Percentiles rank a stretch among this genome's conserved stretches.
Conservation (phyloP, 371 early-diverging fungal species). For the Lichtheimia ramosa region DNA sequence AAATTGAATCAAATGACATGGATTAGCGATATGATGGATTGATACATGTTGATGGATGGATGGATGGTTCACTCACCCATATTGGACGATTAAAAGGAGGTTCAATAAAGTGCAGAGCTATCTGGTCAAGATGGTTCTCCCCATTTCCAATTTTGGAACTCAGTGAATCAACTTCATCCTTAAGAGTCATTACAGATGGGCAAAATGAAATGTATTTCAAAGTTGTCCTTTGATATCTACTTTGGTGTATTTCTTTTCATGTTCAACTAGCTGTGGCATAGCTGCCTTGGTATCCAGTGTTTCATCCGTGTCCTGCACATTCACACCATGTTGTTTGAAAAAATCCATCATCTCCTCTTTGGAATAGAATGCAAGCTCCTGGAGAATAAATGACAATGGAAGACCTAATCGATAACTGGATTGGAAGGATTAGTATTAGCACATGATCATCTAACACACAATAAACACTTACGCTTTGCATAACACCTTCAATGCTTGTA, state of each 20-base stretch:
- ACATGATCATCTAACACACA: not conserved
- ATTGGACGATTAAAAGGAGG: slow-evolving; percentile 11
- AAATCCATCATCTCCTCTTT: slow-evolving; percentile 35
- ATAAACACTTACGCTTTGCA: slow-evolving; percentile 63
- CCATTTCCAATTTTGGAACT: too few species aligned
- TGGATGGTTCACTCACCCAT: slow-evolving; percentile 25
- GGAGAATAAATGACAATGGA: slow-evolving; percentile 32
- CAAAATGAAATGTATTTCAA: too few species aligned
- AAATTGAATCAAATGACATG: slow-evolving; percentile 1
- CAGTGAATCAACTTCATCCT: too few species aligned
- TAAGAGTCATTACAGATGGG: too few species aligned
- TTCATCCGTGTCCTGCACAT: slow-evolving; percentile 1
- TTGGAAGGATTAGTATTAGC: not conserved
- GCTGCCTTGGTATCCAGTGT: slow-evolving; percentile 55
- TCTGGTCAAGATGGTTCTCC: too few species aligned
- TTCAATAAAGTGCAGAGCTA: too few species aligned
- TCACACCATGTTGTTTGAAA: slow-evolving; percentile 28
- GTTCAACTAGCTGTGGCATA: slow-evolving; percentile 37
- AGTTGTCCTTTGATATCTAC: slow-evolving; percentile 72
- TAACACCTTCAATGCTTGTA: slow-evolving; percentile 64
- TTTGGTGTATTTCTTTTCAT: slow-evolving; percentile 52
- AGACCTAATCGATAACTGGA: slow-evolving; percentile 55
- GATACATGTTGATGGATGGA: slow-evolving; percentile 20
- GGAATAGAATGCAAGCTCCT: slow-evolving; percentile 49
- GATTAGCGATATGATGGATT: slow-evolving; percentile 20